Conservation (phyloP, 2,329 filamentous ascomycete genomes). For the Diaporthe sp. region DNA sequence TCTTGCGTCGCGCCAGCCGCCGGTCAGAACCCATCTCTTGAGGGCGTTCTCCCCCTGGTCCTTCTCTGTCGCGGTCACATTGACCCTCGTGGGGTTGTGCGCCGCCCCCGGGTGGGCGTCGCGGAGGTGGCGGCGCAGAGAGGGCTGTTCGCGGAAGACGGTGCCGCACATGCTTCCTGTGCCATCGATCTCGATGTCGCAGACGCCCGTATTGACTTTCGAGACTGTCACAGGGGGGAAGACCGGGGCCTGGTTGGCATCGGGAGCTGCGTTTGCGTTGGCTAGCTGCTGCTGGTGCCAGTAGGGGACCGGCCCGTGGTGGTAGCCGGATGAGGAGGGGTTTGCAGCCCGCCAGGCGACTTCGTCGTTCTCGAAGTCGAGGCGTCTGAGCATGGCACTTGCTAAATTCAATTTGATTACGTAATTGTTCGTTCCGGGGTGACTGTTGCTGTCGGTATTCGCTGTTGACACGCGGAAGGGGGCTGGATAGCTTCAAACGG, state of each 20-base stretch:
- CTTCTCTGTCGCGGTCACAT: not conserved
- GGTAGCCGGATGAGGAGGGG: not conserved
- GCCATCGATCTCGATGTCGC: not conserved
- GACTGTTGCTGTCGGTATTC: not conserved
- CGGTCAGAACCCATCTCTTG: conserved; percentile 5
- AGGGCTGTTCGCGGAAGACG: not conserved
- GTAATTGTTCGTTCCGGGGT: not conserved
- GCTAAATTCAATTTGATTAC: not conserved
- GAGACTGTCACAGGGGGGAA: not conserved
- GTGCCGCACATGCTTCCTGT: not conserved
- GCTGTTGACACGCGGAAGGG: not conserved
- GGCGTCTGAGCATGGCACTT: not conserved
- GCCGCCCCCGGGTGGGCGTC: not conserved
- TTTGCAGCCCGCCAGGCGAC: not conserved
- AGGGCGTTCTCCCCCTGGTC: not conserved
- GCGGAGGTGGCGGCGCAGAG: not conserved
- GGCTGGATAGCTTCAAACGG: not conserved
- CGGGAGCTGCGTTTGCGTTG: not conserved
- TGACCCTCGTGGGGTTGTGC: not conserved
- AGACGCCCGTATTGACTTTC: not conserved
- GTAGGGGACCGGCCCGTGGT: not conserved
- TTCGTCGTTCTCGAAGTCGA: not conserved
- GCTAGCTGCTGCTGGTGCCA: not conserved
- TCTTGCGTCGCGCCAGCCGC: not conserved
- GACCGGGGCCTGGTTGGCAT: not conserved